Conservation (phyloP, 1,284 basidiomycete species). For the Rhodotorula sp. region DNA sequence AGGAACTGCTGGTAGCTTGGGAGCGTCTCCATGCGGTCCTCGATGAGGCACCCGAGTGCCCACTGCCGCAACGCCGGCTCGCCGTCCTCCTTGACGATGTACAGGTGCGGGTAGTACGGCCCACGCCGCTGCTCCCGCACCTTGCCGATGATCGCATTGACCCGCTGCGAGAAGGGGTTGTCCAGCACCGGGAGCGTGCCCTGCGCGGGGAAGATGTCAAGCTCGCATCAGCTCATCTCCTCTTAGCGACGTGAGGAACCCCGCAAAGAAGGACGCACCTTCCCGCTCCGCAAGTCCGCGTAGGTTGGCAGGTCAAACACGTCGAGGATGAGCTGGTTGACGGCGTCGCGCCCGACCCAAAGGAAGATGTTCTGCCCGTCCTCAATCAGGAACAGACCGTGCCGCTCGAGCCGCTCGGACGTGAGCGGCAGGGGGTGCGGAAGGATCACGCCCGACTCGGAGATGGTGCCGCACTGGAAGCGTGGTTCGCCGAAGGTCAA, state of each 20-base stretch:
- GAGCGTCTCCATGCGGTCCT: conserved; percentile 91
- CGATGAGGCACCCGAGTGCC: conserved; percentile 91
- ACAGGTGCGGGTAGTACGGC: conserved; percentile 88
- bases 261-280: conserved; percentile 59
- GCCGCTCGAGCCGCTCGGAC: conserved; percentile 88
- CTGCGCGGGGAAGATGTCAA: conserved; percentile 53
- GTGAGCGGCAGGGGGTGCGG: conserved; percentile 87
- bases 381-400: conserved; percentile 95
- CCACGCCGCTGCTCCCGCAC: conserved; percentile 82
- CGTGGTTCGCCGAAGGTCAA: conserved; percentile 7
- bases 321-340: conserved; percentile 89
- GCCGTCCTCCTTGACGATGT: conserved; percentile 97
- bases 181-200: conserved; percentile 83
- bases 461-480: conserved; percentile 64
- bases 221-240: not conserved
- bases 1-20: conserved; percentile 96
- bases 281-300: conserved; percentile 84
- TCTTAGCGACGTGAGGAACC: conserved; percentile 23
- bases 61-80: conserved; percentile 90
- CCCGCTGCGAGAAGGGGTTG: conserved; percentile 87
- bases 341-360: conserved; percentile 95
- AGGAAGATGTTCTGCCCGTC: conserved; percentile 98
- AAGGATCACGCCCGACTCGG: conserved; percentile 76
- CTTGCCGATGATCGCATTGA: conserved; percentile 91
- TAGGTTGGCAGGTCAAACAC: conserved; percentile 91